Evolutionary conservation across 345 rosid species (phyloP), one percentile per base, ranked within the genome.

Genomic region (Acer saccharum): DNA sequence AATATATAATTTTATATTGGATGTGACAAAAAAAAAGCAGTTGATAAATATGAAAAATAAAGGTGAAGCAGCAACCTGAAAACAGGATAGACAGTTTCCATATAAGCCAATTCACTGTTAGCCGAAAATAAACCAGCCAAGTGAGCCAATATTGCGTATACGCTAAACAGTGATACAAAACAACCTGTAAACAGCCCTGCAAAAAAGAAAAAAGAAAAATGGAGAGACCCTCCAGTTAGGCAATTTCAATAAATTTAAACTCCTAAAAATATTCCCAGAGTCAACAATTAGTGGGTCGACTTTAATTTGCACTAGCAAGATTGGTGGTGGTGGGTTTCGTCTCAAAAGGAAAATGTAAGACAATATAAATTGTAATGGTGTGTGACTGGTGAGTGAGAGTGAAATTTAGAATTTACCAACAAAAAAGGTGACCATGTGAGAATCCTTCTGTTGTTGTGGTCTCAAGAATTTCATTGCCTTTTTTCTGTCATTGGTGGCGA

Each of bases 371-470:
- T 35, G 39, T 35, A 35, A 35, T 35, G 39, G 6, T 4, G 39
- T 4, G 32, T 62, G 7, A 27, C 46, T 65, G 10, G 18, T 16
- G 10, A 32, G 21, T 66, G 25, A 21, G 55, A 60, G 67, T 27
- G 50, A 57, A 27, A 66, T 27, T 3, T 35, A 32, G 27, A 20
- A 60, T 77, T 43, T 92, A 97, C 99, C 98, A 83, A 94, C 95
- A 54, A 97, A 94, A 81, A 97, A 97, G 76, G 99, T 97, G 86
- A 90, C 89, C 97, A 89, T 84, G 88, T 97, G 99, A 86, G 99
- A 93, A 17, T 89, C 97, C 85, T 90, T 91, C 25, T 86, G 89
- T 58, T 89, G 94, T 77, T 88, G 98, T 14, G 99, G 98, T 83
- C 83, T 91, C 80, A 97, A 83, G 88, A 91, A 97, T 73, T 97